A percentile compares a stretch with the other conserved stretches of the same genome.
phyloP scores from a whole-genome alignment of 352 stramenopile species.

The Halophytophthora polymorphica region DNA sequence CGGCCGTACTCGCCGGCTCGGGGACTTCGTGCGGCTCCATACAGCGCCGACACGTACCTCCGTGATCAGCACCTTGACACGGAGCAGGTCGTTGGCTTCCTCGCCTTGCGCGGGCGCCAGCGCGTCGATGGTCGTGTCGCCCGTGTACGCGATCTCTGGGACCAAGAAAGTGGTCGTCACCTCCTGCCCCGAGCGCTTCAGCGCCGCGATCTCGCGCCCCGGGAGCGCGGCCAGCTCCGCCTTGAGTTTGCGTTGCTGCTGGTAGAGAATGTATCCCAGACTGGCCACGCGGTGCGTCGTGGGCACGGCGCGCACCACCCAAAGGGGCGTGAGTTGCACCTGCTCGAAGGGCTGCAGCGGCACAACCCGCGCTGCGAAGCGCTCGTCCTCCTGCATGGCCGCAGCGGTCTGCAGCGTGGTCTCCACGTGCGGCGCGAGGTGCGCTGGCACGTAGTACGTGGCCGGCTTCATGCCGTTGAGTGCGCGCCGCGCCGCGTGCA shows the following conservation, averaged over 20 bases:
- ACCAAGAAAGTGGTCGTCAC: slow-evolving; percentile 33
- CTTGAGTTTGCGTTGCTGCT: slow-evolving; percentile 48
- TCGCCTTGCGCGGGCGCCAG: slow-evolving; percentile 29
- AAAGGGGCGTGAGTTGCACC: slow-evolving; percentile 56
- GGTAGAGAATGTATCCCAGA: slow-evolving; percentile 75
- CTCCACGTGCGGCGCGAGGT: slow-evolving; percentile 50
- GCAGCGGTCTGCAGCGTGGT: slow-evolving; percentile 47
- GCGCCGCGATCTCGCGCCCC: slow-evolving; percentile 42
- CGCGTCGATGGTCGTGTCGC: slow-evolving; percentile 67
- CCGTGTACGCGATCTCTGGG: slow-evolving; percentile 80
- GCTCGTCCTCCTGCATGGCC: slow-evolving; percentile 55
- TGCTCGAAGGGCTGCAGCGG: slow-evolving; percentile 46
- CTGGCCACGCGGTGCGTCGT: slow-evolving; percentile 74
- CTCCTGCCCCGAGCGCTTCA: slow-evolving; percentile 39
- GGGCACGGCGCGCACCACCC: slow-evolving; percentile 59
- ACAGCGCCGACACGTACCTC: slow-evolving; percentile 38
- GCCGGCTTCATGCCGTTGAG: slow-evolving; percentile 55
- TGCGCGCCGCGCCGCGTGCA: slow-evolving; percentile 55
- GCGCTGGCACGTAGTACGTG: slow-evolving; percentile 63
- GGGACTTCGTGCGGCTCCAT: not conserved
- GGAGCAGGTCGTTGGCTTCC: slow-evolving; percentile 45
- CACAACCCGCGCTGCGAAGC: slow-evolving; percentile 50
- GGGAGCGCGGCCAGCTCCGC: slow-evolving; percentile 39
- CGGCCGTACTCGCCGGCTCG: slow-evolving; percentile 5
- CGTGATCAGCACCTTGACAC: slow-evolving; percentile 69